phyloP scores from a whole-genome alignment of 208 protist species.

The Crithidia acanthocephali region DNA sequence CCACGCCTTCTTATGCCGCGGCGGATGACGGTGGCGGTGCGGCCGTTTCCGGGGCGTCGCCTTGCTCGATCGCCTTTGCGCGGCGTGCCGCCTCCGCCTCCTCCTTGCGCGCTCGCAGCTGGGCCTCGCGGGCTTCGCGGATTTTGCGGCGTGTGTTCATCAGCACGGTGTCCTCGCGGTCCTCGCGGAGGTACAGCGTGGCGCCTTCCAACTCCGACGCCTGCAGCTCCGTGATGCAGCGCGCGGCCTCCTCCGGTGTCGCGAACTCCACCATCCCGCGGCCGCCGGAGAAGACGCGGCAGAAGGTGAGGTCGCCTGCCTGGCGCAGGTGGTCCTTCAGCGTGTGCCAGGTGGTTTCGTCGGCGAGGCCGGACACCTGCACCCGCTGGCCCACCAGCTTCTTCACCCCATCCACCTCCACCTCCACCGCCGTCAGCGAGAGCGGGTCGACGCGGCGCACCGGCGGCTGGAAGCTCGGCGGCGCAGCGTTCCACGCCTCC shows the following conservation, averaged over 20 bases:
- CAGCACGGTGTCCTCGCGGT: constrained; percentile 87
- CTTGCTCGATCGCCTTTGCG: constrained; percentile 58
- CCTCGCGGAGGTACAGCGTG: constrained; percentile 85
- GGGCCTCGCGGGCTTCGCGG: constrained; percentile 75
- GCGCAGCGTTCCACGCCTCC: constrained; percentile 78
- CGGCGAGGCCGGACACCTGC: constrained; percentile 80
- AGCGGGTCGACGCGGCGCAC: constrained; percentile 88
- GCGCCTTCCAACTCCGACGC: constrained; percentile 84
- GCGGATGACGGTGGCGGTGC: not conserved
- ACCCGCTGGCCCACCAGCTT: constrained; percentile 91
- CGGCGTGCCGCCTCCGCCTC: constrained; percentile 62
- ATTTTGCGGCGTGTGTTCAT: constrained; percentile 85
- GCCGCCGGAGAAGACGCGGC: constrained; percentile 73
- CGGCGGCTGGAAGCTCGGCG: constrained; percentile 84
- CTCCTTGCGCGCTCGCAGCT: constrained; percentile 79
- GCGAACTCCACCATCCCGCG: constrained; percentile 88
- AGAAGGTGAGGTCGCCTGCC: constrained; percentile 83
- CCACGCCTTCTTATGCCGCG: not conserved
- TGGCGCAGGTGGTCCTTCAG: constrained; percentile 92
- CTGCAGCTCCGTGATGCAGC: constrained; percentile 87
- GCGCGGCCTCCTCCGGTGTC: constrained; percentile 78
- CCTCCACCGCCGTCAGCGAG: constrained; percentile 88
- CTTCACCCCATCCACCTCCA: constrained; percentile 88
- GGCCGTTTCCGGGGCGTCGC: constrained; percentile 29
- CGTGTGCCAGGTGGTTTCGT: constrained; percentile 89